Percentiles rank a stretch among this genome's conserved stretches.
Evolutionary conservation across 2,329 filamentous ascomycete genomes (phyloP).

Genomic region (Aspergillus brasiliensis): DNA sequence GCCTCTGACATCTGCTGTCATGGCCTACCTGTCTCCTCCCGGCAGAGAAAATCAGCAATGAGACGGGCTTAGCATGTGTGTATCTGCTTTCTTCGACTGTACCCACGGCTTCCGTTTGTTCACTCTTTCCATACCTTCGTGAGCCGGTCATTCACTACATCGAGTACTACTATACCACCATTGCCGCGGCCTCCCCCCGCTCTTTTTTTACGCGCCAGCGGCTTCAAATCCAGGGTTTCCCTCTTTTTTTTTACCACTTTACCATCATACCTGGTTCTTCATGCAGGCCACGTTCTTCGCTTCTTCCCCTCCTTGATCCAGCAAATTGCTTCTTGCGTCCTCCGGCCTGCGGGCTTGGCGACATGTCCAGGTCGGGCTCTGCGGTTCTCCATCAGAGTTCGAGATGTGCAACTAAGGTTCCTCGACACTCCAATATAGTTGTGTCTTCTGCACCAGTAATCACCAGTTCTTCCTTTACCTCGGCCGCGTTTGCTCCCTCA

Average conservation of each 20-base stretch:
- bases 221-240: constrained; percentile 2
- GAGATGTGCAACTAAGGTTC: constrained; percentile 29
- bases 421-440: constrained; percentile 16
- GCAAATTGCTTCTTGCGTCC: constrained; percentile 4
- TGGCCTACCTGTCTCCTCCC: constrained; percentile 12
- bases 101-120: neutral
- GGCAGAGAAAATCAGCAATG: constrained; percentile 9
- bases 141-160: neutral
- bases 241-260: neutral
- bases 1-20: constrained; percentile 19
- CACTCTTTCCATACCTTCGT: constrained; percentile 1
- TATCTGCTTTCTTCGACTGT: constrained; percentile 2
- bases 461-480: constrained; percentile 7
- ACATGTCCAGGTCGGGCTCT: constrained; percentile 31
- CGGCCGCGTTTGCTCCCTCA: constrained; percentile 4
- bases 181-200: neutral
- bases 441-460: constrained; percentile 7
- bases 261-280: neutral
- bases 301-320: constrained; percentile 5
- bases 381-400: constrained; percentile 26
- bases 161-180: neutral
- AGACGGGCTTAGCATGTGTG: constrained; percentile 8
- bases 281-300: constrained; percentile 3
- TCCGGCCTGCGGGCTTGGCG: constrained; percentile 23
- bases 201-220: constrained; percentile 4